These are phyloP conservation scores for Solanum hybrid DNA, from an alignment of 305 asterid genomes.

Conservation along the genomic window DNA sequence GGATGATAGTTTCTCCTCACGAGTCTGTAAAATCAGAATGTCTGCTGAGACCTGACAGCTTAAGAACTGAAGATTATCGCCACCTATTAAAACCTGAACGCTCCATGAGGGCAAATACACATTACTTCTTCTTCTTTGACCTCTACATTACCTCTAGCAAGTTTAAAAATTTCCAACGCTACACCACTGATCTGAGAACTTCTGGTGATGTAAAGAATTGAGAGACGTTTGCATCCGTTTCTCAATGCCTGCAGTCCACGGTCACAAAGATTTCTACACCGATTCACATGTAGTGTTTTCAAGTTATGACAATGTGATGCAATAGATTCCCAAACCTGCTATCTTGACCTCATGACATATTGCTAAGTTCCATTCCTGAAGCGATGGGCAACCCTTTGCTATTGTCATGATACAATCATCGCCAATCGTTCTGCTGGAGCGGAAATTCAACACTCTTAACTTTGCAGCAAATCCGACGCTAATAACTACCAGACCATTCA, in stretches of 20 bases:
- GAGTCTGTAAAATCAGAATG: not conserved
- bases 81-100: slow-evolving; percentile 14
- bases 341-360: slow-evolving; percentile 46
- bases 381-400: slow-evolving; percentile 46
- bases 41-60: not conserved
- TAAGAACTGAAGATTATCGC: not conserved
- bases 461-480: slow-evolving; percentile 26
- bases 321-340: slow-evolving; percentile 53
- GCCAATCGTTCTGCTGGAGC: slow-evolving; percentile 40
- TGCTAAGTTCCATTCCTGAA: slow-evolving; percentile 68
- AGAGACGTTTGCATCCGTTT: slow-evolving; percentile 43
- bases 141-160: slow-evolving; percentile 41
- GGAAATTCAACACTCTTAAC: slow-evolving; percentile 45
- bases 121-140: slow-evolving; percentile 41
- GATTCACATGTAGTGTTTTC: slow-evolving; percentile 53
- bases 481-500: slow-evolving; percentile 28
- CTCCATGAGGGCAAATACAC: slow-evolving; percentile 43
- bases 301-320: slow-evolving; percentile 35
- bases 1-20: not conserved
- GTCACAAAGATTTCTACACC: slow-evolving; percentile 50
- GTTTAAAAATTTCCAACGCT: slow-evolving; percentile 39
- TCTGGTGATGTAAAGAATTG: slow-evolving; percentile 30
- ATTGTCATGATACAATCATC: slow-evolving; percentile 27
- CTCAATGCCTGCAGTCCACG: slow-evolving; percentile 45
- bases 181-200: slow-evolving; percentile 25